Evolutionary conservation across 768 basidiomycete species (phyloP), one percentile per base, ranked within the genome.

Genomic region (Ramaria rubella): DNA sequence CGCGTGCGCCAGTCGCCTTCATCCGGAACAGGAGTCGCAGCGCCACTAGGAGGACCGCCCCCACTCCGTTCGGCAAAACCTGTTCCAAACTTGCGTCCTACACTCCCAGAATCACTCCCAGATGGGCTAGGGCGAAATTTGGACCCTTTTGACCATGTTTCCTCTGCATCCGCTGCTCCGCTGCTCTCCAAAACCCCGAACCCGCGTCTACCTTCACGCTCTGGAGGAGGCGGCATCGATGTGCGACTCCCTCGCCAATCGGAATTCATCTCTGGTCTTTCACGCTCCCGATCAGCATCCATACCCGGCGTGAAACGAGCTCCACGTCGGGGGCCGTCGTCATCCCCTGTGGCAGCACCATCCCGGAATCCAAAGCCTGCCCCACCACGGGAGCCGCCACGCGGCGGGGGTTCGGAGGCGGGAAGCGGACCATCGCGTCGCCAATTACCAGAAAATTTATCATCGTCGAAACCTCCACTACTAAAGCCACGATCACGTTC

Each of bases 371-470:
- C 42, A 23, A 55, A 55, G 31, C 54, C 54, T n/a, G 84, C 80
- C 7, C 78, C 69, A 9, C 78, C 69, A 19, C 81, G 80, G 44
- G 81, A 76, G n/a, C 76, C 72, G n/a, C 67, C 67, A 36, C 49
- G 55, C 17, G 59, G 56, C 6, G 75, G 75, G 1, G 77, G 63
- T 54, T 86, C 84, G 21, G 45, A 29, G 11, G 54, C 24, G 26
- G 90, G 87, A 23, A 93, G 79, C 48, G 94, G 94, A 0, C 87
- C 91, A 15, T 91, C 85, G 57, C 94, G 82, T 55, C 94, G 77
- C 94, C 94, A 96, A 44, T 81, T 83, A 19, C 75, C 82, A 49
- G 89, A 82, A 60, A 92, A 92, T 68, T 94, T 94, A 15, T 86
- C 72, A 53, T 85, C 87, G 7, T 93, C 91, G 45, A 83, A 84